Conservation (phyloP, 306 rosid genomes). For the Argentina anserina region DNA sequence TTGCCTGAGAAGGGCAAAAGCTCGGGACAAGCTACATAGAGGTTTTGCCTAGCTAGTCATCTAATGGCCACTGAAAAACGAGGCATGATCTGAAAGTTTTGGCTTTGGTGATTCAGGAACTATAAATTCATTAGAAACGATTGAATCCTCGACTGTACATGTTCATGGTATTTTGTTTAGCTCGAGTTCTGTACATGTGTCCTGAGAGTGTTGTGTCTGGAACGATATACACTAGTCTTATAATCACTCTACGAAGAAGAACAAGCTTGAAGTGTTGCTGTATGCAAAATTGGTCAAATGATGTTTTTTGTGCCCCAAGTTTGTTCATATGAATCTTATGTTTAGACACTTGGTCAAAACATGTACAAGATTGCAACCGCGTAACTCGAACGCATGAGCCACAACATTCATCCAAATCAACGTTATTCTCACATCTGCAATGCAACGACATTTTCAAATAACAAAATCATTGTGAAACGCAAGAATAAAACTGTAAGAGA, state of each 20-base stretch:
- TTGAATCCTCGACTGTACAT: conserved; percentile 14
- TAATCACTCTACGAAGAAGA: background rate
- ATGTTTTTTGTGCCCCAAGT: no score
- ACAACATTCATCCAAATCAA: no score
- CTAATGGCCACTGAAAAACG: background rate
- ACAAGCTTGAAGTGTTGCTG: background rate
- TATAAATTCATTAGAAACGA: background rate
- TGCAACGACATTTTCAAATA: no score
- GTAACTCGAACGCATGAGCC: no score
- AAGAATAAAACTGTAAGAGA: no score
- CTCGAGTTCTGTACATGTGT: conserved; percentile 24
- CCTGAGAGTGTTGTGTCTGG: conserved; percentile 9
- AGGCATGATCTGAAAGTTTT: conserved; percentile 3
- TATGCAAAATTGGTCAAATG: background rate
- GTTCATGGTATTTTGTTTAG: conserved; percentile 4
- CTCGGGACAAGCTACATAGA: conserved; percentile 17
- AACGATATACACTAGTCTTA: background rate
- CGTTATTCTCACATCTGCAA: no score
- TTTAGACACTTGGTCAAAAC: no score
- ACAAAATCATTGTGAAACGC: no score
- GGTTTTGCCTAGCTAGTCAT: conserved; percentile 14
- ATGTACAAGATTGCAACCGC: no score
- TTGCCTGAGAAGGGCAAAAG: conserved; percentile 18
- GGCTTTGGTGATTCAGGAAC: background rate
- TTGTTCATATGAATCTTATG: no score